phyloP scores from a whole-genome alignment of 129 eudicot genomes.

The Pulicaria dysenterica region DNA sequence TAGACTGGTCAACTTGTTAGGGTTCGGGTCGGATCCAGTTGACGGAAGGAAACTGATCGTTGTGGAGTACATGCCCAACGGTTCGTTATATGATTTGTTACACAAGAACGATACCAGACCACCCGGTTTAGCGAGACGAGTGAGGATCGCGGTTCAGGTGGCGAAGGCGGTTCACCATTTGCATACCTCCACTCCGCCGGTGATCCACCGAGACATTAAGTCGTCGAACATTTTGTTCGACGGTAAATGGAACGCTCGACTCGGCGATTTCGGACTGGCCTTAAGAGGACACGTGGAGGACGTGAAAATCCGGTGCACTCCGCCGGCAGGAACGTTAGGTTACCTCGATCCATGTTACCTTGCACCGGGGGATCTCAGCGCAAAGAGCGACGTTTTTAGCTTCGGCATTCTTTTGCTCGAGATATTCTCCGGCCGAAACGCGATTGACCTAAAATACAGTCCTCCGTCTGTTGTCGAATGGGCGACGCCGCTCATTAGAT shows the following conservation, averaged over 20 bases:
- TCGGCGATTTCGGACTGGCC: slow-evolving; percentile 86
- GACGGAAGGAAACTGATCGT: slow-evolving; percentile 49
- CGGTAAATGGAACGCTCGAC: slow-evolving; percentile 52
- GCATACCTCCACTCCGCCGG: slow-evolving; percentile 70
- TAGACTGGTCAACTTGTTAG: slow-evolving; percentile 72
- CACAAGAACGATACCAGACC: slow-evolving; percentile 38
- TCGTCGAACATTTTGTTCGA: slow-evolving; percentile 87
- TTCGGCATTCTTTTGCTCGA: slow-evolving; percentile 76
- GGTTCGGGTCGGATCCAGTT: slow-evolving; percentile 46
- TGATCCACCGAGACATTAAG: slow-evolving; percentile 87
- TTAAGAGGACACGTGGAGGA: slow-evolving; percentile 92
- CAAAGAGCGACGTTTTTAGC: slow-evolving; percentile 85
- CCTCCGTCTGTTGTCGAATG: slow-evolving; percentile 93
- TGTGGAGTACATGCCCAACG: slow-evolving; percentile 83
- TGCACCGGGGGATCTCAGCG: slow-evolving; percentile 77
- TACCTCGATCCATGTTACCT: slow-evolving; percentile 91
- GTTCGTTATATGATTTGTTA: slow-evolving; percentile 66
- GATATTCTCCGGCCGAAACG: slow-evolving; percentile 79
- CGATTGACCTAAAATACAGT: slow-evolving; percentile 70
- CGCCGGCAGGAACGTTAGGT: slow-evolving; percentile 97
- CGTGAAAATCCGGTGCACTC: slow-evolving; percentile 59
- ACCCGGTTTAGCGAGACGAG: slow-evolving; percentile 57
- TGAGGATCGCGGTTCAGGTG: slow-evolving; percentile 62
- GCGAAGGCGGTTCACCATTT: slow-evolving; percentile 70
- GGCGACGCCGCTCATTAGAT: slow-evolving; percentile 69